These are phyloP conservation scores for Calonectria pseudoturangicola DNA, from an alignment of 2,329 filamentous ascomycete species.

Conservation along the genomic window DNA sequence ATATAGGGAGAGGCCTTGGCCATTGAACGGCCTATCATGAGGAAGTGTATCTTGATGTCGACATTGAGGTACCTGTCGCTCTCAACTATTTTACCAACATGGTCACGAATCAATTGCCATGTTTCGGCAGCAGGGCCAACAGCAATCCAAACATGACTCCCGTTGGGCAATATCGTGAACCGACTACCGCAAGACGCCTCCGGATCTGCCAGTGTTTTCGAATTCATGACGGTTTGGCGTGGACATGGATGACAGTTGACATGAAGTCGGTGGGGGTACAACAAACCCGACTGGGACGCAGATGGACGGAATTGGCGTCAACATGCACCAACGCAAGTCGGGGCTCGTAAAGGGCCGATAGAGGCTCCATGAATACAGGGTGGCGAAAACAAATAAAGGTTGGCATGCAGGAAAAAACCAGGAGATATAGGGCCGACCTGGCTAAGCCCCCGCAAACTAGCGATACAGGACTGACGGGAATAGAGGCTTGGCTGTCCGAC, in stretches of 20 bases:
- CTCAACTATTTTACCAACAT: slow-evolving; percentile 8
- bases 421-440: slow-evolving; percentile 1
- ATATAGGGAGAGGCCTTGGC: neutral
- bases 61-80: neutral
- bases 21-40: slow-evolving; percentile 5
- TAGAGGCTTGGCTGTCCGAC: neutral
- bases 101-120: neutral
- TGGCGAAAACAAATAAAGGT: neutral
- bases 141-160: neutral
- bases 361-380: slow-evolving; percentile 13
- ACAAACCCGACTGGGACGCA: neutral
- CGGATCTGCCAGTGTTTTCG: neutral
- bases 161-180: neutral
- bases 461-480: neutral
- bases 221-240: neutral
- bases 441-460: neutral
- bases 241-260: neutral
- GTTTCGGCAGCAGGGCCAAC: neutral
- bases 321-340: neutral
- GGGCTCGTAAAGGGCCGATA: slow-evolving; percentile 9
- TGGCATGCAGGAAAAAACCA: neutral
- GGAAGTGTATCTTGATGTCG: neutral
- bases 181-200: slow-evolving; percentile 12
- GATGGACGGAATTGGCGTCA: neutral
- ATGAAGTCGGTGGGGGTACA: neutral